Evolutionary conservation across 208 protist genomes (phyloP).

Genomic region (Sergeia podlipaevii): DNA sequence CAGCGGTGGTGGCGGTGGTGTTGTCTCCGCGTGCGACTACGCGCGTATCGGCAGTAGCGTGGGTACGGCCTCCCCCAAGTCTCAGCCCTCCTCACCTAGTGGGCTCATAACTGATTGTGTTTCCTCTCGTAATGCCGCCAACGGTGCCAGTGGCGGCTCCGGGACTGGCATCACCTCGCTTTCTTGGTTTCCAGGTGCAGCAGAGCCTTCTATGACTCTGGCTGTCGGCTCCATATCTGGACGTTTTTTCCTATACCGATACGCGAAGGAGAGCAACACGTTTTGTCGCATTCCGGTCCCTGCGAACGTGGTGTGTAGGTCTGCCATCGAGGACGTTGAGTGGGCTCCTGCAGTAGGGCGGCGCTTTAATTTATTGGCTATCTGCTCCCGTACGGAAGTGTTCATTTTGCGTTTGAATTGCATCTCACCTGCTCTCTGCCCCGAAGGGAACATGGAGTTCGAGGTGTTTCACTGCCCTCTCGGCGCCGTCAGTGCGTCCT

Average conservation of each 20-base stretch:
- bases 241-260: conserved; percentile 72
- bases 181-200: conserved; percentile 79
- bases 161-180: conserved; percentile 65
- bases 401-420: conserved; percentile 78
- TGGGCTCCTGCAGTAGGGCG: conserved; percentile 79
- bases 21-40: background rate
- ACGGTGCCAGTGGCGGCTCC: conserved; percentile 7
- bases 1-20: background rate
- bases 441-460: conserved; percentile 31
- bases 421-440: conserved; percentile 50
- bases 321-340: conserved; percentile 59
- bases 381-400: conserved; percentile 74
- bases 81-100: conserved; percentile 1
- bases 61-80: background rate
- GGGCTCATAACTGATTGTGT: background rate
- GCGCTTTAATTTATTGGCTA: conserved; percentile 72
- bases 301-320: conserved; percentile 22
- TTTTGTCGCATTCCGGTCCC: conserved; percentile 35
- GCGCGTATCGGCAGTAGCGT: background rate
- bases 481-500: conserved; percentile 77
- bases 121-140: background rate
- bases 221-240: conserved; percentile 78
- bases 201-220: conserved; percentile 75
- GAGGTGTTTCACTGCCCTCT: conserved; percentile 56
- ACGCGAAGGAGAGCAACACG: conserved; percentile 47